A percentile compares a stretch with the other conserved stretches of the same genome.
phyloP scores from a whole-genome alignment of 83 land plant genomes.

The Larix sibirica region DNA sequence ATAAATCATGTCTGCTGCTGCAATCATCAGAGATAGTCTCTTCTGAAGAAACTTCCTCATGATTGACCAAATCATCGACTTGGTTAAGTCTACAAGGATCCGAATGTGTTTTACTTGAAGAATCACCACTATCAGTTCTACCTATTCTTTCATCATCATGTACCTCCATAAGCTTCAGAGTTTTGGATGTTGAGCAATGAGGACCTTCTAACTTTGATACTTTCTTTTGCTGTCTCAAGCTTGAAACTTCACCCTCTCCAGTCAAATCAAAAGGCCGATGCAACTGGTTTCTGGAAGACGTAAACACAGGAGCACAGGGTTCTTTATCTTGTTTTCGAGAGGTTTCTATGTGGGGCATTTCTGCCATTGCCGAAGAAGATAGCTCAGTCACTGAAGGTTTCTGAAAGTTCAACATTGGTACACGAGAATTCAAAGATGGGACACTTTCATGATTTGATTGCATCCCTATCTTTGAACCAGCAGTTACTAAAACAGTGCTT shows the following conservation, averaged over 20 bases:
- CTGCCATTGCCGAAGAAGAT: slow-evolving; percentile 10
- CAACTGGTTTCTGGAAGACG: slow-evolving; percentile 9
- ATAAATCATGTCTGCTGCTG: slow-evolving; percentile 28
- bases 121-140: slow-evolving; percentile 37
- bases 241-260: not conserved
- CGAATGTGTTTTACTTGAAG: slow-evolving; percentile 49
- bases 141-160: slow-evolving; percentile 16
- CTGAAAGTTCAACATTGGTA: slow-evolving; percentile 10
- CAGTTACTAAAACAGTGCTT: not conserved
- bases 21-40: slow-evolving; percentile 52
- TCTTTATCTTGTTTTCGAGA: slow-evolving; percentile 5
- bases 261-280: slow-evolving; percentile 15
- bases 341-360: not conserved
- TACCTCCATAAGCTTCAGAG: not conserved
- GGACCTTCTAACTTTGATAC: not conserved
- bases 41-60: slow-evolving; percentile 49
- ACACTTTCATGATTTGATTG: not conserved
- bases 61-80: slow-evolving; percentile 11
- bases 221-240: not conserved
- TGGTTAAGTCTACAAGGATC: slow-evolving; percentile 18
- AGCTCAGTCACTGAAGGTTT: not conserved
- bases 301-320: slow-evolving; percentile 9
- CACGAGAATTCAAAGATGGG: slow-evolving; percentile 8
- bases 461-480: slow-evolving; percentile 13
- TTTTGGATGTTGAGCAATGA: not conserved